A percentile compares a stretch with the other conserved stretches of the same genome.
phyloP scores from a whole-genome alignment of 768 basidiomycete species.

The Amanita polypyramis region DNA sequence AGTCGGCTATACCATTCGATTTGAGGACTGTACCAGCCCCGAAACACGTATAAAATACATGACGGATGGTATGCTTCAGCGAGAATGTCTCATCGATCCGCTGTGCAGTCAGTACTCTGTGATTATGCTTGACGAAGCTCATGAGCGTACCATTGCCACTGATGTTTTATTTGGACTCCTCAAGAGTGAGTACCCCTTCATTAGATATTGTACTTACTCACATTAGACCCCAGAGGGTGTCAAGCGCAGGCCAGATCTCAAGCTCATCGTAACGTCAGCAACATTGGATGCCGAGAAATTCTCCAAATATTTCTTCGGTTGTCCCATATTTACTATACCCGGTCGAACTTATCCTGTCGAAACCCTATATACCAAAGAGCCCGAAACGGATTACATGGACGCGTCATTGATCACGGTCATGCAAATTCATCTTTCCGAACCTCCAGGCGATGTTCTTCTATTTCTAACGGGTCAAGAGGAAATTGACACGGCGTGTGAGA shows the following conservation, averaged over 20 bases:
- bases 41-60: constrained; percentile 99
- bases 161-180: constrained; percentile 95
- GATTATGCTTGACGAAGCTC: constrained; percentile 97
- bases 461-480: constrained; percentile 99
- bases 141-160: constrained; percentile 97
- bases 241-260: constrained; percentile 89
- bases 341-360: constrained; percentile 99
- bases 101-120: constrained; percentile 89
- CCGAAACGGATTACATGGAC: constrained; percentile 94
- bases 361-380: constrained; percentile 97
- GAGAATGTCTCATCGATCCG: constrained; percentile 94
- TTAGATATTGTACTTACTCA: constrained; percentile 10
- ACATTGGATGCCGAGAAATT: constrained; percentile 99
- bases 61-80: constrained; percentile 99
- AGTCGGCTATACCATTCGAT: constrained; percentile 97
- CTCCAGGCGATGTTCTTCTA: constrained; percentile 90
- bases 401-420: constrained; percentile 98
- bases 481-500: constrained; percentile 96
- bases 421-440: constrained; percentile 98
- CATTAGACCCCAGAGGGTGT: constrained; percentile 62
- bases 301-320: constrained; percentile 97
- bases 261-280: constrained; percentile 96
- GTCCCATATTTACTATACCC: constrained; percentile 99
- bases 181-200: constrained; percentile 51
- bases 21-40: constrained; percentile 97